Base-by-base conservation (phyloP, 257 asterid genomes). In the Solanum verrucosum region DNA sequence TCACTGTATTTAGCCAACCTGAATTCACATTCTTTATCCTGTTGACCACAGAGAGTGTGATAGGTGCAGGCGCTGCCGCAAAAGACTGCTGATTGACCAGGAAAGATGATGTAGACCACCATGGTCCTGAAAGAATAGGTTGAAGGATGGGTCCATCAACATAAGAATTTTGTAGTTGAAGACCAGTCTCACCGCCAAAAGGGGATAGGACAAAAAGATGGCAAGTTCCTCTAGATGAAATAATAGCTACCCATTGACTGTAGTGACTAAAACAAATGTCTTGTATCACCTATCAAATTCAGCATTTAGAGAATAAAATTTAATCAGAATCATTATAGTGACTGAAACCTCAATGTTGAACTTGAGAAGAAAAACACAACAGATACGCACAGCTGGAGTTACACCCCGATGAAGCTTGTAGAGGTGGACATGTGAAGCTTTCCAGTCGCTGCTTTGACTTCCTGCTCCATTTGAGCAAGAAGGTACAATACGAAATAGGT, bases 351-450 rank as follows among this genome's bases (percentile, higher is more conserved):
- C 70, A 82, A 31, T 52, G 65, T 49, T 20, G 71, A 31, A 52
- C 4, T 31, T 18, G 27, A 52, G 31, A 82, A 82, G 42, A 81
- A 81, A 35, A 87, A 25, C n/a, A 40, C 31, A n/a, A 23, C 65
- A 35, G 52, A 84, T 90, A 88, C 92, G 72, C 44, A 92, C 94
- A 88, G 94, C 94, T 87, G 94, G 89, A 87, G 94, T 91, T 90
- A 92, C 87, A 87, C 94, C 94, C 9, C 94, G 93, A 52, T 91
- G 94, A 72, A 92, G 94, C 90, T 91, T 91, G 90, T 91, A 92
- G 68, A 91, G 88, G 86, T 89, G 94, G 86, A 89, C 92, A 63
- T 91, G 93, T 74, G 93, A 92, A 85, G 91, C 84, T 87, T 91
- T 88, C 91, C 92, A 91, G 82, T 92, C 90, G 78, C 85, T 88